Evolutionary conservation across 2,329 filamentous ascomycete species (phyloP).

Genomic region (Cladosporium sp.): DNA sequence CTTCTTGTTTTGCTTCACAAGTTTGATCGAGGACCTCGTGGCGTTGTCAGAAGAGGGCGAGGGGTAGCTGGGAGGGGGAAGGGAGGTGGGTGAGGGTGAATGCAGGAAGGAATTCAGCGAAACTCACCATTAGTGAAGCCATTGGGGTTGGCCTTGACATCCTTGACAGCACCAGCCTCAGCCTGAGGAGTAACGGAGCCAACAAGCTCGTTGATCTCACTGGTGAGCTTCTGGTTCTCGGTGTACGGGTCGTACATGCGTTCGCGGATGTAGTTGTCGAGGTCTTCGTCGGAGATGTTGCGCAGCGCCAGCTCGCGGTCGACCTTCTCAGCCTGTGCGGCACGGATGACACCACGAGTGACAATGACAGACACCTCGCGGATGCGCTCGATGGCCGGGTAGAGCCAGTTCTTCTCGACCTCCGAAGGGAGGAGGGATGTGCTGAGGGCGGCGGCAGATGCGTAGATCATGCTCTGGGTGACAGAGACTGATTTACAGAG

Average conservation of each 20-base stretch:
- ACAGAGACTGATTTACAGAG: constrained; percentile 81
- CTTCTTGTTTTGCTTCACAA: not conserved
- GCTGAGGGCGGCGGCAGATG: constrained; percentile 76
- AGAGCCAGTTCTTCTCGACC: constrained; percentile 77
- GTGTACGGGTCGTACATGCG: constrained; percentile 51
- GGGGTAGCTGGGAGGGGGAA: too few relatives aligned
- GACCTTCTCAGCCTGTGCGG: constrained; percentile 72
- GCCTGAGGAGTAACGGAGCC: constrained; percentile 1
- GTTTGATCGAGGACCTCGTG: constrained; percentile 8
- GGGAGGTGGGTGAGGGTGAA: too few relatives aligned
- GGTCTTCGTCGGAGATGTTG: constrained; percentile 61
- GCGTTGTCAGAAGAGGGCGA: constrained; percentile 1
- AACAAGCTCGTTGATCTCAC: constrained; percentile 30
- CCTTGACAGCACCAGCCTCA: not conserved
- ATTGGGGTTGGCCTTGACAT: constrained; percentile 10
- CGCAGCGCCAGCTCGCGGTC: constrained; percentile 57
- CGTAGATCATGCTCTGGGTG: constrained; percentile 97
- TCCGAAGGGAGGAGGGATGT: constrained; percentile 77
- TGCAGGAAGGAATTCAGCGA: not conserved
- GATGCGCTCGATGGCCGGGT: constrained; percentile 87
- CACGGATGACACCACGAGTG: constrained; percentile 88
- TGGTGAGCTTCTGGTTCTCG: constrained; percentile 38
- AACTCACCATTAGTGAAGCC: constrained; percentile 5
- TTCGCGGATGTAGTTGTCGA: constrained; percentile 60
- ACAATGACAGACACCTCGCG: constrained; percentile 84